These are phyloP conservation scores for Hygrophila difformis DNA, from an alignment of 257 asterid genomes.

Conservation along the genomic window DNA sequence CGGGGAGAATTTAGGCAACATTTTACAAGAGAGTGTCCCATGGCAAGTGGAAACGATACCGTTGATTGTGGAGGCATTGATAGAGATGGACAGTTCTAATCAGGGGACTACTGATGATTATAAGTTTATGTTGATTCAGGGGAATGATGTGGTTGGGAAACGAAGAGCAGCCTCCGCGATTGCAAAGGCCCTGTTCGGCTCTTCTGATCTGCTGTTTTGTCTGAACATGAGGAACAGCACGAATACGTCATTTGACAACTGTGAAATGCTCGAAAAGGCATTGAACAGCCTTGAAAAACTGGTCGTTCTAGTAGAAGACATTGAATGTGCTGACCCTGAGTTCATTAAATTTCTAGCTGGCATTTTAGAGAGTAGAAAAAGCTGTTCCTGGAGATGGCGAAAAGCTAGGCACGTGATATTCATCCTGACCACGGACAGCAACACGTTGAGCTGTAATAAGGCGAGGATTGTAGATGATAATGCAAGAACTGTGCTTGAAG, in stretches of 20 bases:
- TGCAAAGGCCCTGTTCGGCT: conserved; percentile 50
- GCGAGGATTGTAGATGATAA: conserved; percentile 3
- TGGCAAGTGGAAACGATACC: conserved; percentile 60
- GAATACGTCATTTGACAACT: conserved; percentile 4
- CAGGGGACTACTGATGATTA: conserved; percentile 13
- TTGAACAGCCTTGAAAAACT: conserved; percentile 28
- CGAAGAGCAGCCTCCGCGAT: conserved; percentile 44
- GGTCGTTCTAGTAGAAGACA: conserved; percentile 53
- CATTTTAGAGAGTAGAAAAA: conserved; percentile 20
- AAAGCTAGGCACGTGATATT: conserved; percentile 19
- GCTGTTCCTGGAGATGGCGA: conserved; percentile 13
- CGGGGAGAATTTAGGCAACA: conserved; percentile 37
- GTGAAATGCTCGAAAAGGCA: conserved; percentile 38
- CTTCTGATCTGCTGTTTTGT: conserved; percentile 40
- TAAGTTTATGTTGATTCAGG: conserved; percentile 49
- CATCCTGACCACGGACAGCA: conserved; percentile 31
- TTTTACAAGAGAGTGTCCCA: conserved; percentile 51
- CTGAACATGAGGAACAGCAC: conserved; percentile 33
- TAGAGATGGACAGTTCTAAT: conserved; percentile 17
- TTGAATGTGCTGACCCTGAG: conserved; percentile 44
- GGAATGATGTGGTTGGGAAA: conserved; percentile 53
- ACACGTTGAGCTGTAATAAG: not conserved
- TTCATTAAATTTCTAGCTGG: conserved; percentile 32
- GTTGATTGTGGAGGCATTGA: conserved; percentile 32
- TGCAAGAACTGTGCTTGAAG: conserved; percentile 21